Evolutionary conservation across 176 grass and related monocot species (phyloP).

Genomic region (Coix lacrymajobi): DNA sequence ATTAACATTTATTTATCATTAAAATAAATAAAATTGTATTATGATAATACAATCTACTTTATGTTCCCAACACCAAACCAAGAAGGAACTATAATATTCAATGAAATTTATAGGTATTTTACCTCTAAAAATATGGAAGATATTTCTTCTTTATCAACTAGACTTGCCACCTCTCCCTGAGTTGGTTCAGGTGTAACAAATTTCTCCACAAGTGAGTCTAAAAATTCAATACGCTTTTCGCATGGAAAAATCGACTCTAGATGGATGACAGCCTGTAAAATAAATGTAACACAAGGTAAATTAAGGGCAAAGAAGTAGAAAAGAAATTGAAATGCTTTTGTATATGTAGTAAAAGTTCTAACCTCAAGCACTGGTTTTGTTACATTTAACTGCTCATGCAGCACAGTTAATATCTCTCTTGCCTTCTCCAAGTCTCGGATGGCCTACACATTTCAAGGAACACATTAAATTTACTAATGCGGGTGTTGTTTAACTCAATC

Average conservation of each 20-base stretch:
- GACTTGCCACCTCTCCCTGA: constrained; percentile 40
- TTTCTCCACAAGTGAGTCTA: constrained; percentile 89
- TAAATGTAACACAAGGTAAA: background rate
- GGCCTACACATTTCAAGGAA: constrained; percentile 48
- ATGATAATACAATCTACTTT: background rate
- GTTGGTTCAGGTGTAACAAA: constrained; percentile 59
- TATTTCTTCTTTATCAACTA: constrained; percentile 86
- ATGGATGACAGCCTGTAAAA: constrained; percentile 79
- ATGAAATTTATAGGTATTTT: constrained; percentile 13
- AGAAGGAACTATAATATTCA: background rate
- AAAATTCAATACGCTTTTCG: constrained; percentile 62
- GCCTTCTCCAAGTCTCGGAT: constrained; percentile 66
- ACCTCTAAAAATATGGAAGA: constrained; percentile 96
- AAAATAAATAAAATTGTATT: background rate
- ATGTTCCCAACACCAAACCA: background rate
- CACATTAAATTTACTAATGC: constrained; percentile 1
- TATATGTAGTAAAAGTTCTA: constrained; percentile 12
- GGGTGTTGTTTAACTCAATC: background rate
- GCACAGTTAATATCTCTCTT: constrained; percentile 57
- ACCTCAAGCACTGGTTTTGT: constrained; percentile 81
- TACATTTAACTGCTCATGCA: constrained; percentile 46
- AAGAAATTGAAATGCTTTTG: background rate
- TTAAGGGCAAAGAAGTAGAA: background rate
- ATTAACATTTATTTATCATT: background rate
- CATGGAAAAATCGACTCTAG: constrained; percentile 73